These are phyloP conservation scores for Keithomyces neogunnii DNA, from an alignment of 2,329 filamentous ascomycete genomes.

Conservation along the genomic window DNA sequence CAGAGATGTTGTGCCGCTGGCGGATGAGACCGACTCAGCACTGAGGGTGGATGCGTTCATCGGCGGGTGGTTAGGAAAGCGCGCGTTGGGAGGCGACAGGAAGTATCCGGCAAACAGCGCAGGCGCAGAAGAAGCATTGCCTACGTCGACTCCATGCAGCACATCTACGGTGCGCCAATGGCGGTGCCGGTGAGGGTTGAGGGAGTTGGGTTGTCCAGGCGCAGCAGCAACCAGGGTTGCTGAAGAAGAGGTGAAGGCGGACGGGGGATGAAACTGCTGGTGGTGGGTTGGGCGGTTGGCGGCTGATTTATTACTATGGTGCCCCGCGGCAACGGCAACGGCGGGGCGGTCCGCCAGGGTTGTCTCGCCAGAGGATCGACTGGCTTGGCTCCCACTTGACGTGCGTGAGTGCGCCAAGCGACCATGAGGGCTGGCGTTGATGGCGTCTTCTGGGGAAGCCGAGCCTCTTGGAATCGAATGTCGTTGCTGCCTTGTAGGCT, in stretches of 20 bases:
- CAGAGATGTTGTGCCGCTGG: slow-evolving; percentile 33
- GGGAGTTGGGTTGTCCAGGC: slow-evolving; percentile 1
- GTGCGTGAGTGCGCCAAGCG: slow-evolving; percentile 18
- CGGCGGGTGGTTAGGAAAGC: slow-evolving; percentile 14
- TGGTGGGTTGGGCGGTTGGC: slow-evolving; percentile 1
- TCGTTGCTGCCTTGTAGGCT: background rate
- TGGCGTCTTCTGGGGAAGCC: background rate
- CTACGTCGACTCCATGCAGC: slow-evolving; percentile 8
- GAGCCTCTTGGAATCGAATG: background rate
- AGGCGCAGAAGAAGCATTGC: background rate
- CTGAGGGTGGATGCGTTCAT: slow-evolving; percentile 28
- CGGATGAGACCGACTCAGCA: slow-evolving; percentile 38
- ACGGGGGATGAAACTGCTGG: background rate
- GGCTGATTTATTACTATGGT: slow-evolving; percentile 8
- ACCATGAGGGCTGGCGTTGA: slow-evolving; percentile 4
- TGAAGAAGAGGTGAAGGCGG: background rate
- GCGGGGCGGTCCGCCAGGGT: slow-evolving; percentile 19
- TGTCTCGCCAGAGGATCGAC: slow-evolving; percentile 14
- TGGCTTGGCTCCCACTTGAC: slow-evolving; percentile 20
- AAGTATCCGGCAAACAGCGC: background rate
- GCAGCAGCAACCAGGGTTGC: background rate
- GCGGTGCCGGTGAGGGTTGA: slow-evolving; percentile 3
- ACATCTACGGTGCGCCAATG: slow-evolving; percentile 4
- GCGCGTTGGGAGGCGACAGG: background rate
- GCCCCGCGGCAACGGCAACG: slow-evolving; percentile 13